A percentile compares a stretch with the other conserved stretches of the same genome.
These are phyloP conservation scores for thale cress (Arabidopsis thaliana) DNA, from an alignment of 345 rosid genomes.

Conservation along the genomic window DNA sequence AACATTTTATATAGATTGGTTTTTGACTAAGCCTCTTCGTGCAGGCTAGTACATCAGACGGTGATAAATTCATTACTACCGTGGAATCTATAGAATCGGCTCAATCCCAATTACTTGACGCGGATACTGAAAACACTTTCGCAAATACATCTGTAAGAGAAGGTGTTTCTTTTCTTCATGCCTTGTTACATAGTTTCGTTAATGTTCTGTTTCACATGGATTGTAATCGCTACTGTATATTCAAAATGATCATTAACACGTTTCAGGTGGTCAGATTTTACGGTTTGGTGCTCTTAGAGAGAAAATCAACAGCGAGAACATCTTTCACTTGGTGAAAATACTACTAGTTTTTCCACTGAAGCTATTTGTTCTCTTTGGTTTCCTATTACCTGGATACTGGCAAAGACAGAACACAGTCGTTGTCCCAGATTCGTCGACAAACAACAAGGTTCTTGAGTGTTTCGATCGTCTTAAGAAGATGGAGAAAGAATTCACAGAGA, in stretches of 20 bases:
- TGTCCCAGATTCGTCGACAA: conserved; percentile 49
- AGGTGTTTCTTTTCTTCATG: conserved; percentile 25
- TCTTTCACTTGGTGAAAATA: conserved; percentile 42
- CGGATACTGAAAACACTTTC: neutral
- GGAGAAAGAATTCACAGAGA: conserved; percentile 70
- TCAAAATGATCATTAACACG: conserved; percentile 17
- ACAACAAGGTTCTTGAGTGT: conserved; percentile 58
- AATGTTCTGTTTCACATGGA: neutral
- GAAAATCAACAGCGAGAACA: conserved; percentile 51
- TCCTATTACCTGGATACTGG: conserved; percentile 51
- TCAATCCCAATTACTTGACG: conserved; percentile 19
- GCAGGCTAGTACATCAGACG: conserved; percentile 43
- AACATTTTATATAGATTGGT: neutral
- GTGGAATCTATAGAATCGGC: conserved; percentile 24
- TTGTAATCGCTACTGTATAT: neutral
- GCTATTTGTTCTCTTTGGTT: conserved; percentile 51
- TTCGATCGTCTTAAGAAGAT: conserved; percentile 78
- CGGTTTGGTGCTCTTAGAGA: conserved; percentile 58
- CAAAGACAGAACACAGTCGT: conserved; percentile 57
- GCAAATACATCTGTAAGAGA: conserved; percentile 13
- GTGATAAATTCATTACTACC: conserved; percentile 42
- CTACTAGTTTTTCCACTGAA: conserved; percentile 54
- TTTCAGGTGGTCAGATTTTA: conserved; percentile 52
- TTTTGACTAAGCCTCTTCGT: conserved; percentile 8
- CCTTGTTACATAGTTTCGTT: conserved; percentile 43